phyloP scores from a whole-genome alignment of 169 alveolate genomes.

The Pseudocohnilembus persalinus region DNA sequence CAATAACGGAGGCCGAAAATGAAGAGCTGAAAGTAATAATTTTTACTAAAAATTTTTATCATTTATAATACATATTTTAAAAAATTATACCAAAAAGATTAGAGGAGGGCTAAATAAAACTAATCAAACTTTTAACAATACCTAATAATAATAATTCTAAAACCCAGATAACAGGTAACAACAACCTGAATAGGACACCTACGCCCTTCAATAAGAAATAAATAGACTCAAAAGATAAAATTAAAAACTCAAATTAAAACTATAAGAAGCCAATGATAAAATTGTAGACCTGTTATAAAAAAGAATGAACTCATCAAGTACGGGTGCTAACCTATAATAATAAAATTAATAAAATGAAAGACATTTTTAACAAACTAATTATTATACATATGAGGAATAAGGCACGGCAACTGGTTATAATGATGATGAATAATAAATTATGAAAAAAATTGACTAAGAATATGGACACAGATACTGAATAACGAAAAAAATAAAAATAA shows the following conservation, averaged over 20 bases:
- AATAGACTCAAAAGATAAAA: slow-evolving; percentile 3
- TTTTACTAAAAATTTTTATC: neutral
- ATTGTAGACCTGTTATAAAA: slow-evolving; percentile 18
- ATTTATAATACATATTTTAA: neutral
- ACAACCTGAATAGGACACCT: slow-evolving; percentile 5
- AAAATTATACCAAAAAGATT: neutral
- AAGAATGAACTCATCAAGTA: neutral
- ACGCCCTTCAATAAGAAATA: slow-evolving; percentile 11
- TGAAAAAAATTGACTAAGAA: neutral
- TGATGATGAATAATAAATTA: neutral
- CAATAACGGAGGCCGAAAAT: slow-evolving; percentile 23
- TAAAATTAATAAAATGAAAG: neutral
- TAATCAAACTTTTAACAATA: neutral
- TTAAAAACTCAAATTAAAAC: slow-evolving; percentile 25
- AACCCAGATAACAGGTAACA: neutral
- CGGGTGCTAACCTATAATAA: neutral
- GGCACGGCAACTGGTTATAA: no score
- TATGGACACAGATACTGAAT: no score
- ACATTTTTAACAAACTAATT: no score
- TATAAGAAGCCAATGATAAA: slow-evolving; percentile 40
- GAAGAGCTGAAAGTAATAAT: slow-evolving; percentile 1
- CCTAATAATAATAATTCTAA: neutral
- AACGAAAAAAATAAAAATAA: no score
- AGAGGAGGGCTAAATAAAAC: slow-evolving; percentile 1
- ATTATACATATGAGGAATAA: no score